Percentiles rank a stretch among this genome's conserved stretches.
These are phyloP conservation scores for Elymus sibiricus DNA, from an alignment of 176 grass and related monocot genomes.

Conservation along the genomic window DNA sequence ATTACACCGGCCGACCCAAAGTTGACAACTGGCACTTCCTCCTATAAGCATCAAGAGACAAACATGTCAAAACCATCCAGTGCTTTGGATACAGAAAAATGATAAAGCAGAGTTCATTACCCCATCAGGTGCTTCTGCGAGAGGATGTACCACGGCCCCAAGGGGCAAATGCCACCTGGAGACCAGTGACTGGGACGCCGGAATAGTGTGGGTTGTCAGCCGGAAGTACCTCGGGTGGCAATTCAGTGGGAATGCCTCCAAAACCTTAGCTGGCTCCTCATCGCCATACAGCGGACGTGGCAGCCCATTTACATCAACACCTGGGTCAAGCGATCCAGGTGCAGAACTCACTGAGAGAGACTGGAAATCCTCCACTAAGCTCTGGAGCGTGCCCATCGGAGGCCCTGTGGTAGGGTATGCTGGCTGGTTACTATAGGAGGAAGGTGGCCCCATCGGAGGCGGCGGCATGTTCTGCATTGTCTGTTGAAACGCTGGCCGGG, in stretches of 20 bases:
- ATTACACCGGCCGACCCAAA: constrained; percentile 85
- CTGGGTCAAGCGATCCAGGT: constrained; percentile 73
- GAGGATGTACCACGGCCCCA: constrained; percentile 78
- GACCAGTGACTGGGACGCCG: constrained; percentile 80
- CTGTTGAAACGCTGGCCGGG: constrained; percentile 31
- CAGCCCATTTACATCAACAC: constrained; percentile 64
- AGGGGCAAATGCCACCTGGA: constrained; percentile 96
- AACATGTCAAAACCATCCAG: constrained; percentile 9
- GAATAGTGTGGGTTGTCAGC: constrained; percentile 82
- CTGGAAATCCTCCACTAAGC: constrained; percentile 92
- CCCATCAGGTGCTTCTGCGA: constrained; percentile 91
- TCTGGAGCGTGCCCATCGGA: constrained; percentile 36
- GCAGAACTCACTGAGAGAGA: constrained; percentile 66
- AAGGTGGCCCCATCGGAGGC: constrained; percentile 28
- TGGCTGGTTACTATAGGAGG: constrained; percentile 38
- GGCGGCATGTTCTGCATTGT: constrained; percentile 46
- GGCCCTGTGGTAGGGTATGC: constrained; percentile 45
- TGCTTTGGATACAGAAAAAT: neutral
- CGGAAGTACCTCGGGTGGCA: constrained; percentile 88
- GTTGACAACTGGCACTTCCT: constrained; percentile 84
- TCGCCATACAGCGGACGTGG: constrained; percentile 82
- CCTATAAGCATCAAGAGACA: constrained; percentile 53
- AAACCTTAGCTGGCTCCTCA: constrained; percentile 62
- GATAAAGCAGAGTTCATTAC: constrained; percentile 39
- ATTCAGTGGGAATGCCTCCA: constrained; percentile 67